A percentile compares a stretch with the other conserved stretches of the same genome.
Conservation (phyloP, 768 basidiomycete species). For the Serendipita indica region DNA sequence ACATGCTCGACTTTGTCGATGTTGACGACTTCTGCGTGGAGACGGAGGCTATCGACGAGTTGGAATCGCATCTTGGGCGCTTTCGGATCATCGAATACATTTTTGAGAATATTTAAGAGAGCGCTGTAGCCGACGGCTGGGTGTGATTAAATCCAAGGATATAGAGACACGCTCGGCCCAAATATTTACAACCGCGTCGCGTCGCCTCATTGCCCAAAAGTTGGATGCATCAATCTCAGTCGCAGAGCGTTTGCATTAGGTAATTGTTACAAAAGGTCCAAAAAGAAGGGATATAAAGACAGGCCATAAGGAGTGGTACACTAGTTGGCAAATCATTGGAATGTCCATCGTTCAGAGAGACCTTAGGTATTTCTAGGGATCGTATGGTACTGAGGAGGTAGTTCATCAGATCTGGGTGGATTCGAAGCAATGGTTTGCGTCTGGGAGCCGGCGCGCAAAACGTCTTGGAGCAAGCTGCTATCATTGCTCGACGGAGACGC, state of each 20-base stretch:
- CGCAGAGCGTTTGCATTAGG: too few species aligned
- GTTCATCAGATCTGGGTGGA: background rate
- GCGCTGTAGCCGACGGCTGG: background rate
- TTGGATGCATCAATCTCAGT: too few species aligned
- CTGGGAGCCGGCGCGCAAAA: background rate
- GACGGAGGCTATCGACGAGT: conserved; percentile 2
- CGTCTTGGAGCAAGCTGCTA: conserved; percentile 11
- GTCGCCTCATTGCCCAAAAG: background rate
- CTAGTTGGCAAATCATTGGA: background rate
- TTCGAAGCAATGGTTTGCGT: too few species aligned
- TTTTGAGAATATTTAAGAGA: conserved; percentile 3
- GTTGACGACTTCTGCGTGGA: background rate
- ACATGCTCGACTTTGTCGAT: background rate
- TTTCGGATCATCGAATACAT: conserved; percentile 5
- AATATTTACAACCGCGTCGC: background rate
- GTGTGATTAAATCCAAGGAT: background rate
- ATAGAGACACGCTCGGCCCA: background rate
- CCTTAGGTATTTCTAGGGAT: conserved; percentile 7
- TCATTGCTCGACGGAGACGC: conserved; percentile 4
- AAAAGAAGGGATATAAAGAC: background rate
- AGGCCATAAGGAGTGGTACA: background rate
- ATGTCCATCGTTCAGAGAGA: background rate
- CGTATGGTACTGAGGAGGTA: conserved; percentile 15
- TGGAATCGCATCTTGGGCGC: conserved; percentile 5
- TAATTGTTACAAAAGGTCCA: background rate